Conservation (phyloP, 2,329 filamentous ascomycete species). For the Calonectria crousiana region DNA sequence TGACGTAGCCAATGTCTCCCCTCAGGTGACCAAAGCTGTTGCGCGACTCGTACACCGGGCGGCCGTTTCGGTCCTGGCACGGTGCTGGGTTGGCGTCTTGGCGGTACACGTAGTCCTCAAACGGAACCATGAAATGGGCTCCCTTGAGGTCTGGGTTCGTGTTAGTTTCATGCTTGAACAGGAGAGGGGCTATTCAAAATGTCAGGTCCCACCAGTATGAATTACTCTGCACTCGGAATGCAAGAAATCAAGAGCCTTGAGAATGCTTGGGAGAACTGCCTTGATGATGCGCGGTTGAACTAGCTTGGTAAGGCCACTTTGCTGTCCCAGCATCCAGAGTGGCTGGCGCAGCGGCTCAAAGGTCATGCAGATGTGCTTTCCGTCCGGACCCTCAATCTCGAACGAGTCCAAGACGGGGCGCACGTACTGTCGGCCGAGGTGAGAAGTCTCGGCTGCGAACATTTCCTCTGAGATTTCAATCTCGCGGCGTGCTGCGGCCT, state of each 20-base stretch:
- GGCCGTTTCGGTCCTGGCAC: conserved; percentile 36
- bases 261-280: conserved; percentile 48
- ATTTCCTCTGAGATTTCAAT: conserved; percentile 40
- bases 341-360: conserved; percentile 43
- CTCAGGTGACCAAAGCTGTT: conserved; percentile 40
- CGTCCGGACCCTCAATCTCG: conserved; percentile 33
- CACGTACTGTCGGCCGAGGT: conserved; percentile 38
- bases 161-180: neutral
- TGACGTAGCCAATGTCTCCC: conserved; percentile 40
- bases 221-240: conserved; percentile 54
- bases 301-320: conserved; percentile 31
- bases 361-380: conserved; percentile 38
- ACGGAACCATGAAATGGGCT: conserved; percentile 43
- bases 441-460: conserved; percentile 34
- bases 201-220: conserved; percentile 52
- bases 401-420: conserved; percentile 41
- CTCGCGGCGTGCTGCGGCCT: conserved; percentile 40
- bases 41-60: conserved; percentile 40
- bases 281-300: conserved; percentile 40
- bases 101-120: conserved; percentile 40
- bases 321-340: conserved; percentile 43
- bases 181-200: too few relatives aligned
- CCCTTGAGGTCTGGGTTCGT: conserved; percentile 37
- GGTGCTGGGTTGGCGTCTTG: conserved; percentile 42
- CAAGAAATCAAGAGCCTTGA: conserved; percentile 54